Evolutionary conservation across 306 rosid genomes (phyloP).

Genomic region (Hippophae gyantsensis): DNA sequence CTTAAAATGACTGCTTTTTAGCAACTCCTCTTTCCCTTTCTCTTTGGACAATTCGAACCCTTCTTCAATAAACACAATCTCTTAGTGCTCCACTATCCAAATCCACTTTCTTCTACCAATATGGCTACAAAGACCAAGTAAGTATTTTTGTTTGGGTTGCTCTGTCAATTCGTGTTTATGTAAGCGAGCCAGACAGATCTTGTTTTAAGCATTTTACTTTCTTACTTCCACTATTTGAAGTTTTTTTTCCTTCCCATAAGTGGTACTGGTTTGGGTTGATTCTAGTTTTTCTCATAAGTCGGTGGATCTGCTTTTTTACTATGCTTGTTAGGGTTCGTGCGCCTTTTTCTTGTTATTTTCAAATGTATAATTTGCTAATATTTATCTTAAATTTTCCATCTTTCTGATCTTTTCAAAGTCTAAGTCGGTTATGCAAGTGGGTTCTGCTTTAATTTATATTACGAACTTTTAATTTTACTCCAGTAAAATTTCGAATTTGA

Average conservation of each 20-base stretch:
- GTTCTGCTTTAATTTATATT: no score
- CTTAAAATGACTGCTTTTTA: slow-evolving; percentile 43
- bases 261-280: slow-evolving; percentile 13
- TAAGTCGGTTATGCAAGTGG: slow-evolving; percentile 6
- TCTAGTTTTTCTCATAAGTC: slow-evolving; percentile 9
- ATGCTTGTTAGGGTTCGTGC: neutral
- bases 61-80: neutral
- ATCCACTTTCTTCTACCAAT: slow-evolving; percentile 13
- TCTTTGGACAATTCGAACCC: neutral
- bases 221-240: neutral
- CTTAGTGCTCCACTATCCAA: slow-evolving; percentile 7
- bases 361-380: neutral
- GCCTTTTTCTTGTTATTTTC: slow-evolving; percentile 3
- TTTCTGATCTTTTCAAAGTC: slow-evolving; percentile 1
- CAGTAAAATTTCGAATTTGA: no score
- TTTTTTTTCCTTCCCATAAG: neutral
- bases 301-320: slow-evolving; percentile 39
- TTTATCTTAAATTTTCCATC: neutral
- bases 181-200: slow-evolving; percentile 32
- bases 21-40: slow-evolving; percentile 13
- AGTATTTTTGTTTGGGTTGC: neutral
- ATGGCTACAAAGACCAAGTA: slow-evolving; percentile 90
- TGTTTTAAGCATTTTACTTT: slow-evolving; percentile 1
- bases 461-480: no score
- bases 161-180: neutral